Base-by-base conservation (phyloP, 768 basidiomycete species). In the Daedaleopsis sinensis region DNA sequence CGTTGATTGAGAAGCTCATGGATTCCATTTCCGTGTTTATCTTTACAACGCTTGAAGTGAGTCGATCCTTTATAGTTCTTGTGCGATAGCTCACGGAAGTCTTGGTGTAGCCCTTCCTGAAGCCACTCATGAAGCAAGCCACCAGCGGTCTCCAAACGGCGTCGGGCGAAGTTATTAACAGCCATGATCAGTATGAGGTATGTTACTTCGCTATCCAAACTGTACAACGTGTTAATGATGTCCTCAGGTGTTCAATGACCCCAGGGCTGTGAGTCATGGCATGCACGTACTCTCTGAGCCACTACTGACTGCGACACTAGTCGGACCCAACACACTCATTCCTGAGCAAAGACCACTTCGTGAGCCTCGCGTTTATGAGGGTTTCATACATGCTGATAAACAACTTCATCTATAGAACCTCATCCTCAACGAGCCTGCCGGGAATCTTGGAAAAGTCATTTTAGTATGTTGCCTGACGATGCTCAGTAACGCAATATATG, bases 251-350 rank as follows among this genome's bases (percentile, higher is more conserved):
- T 96, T 94, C 79, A 87, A 95, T 62, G 87, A 94, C 71, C 88
- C 91, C 1, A 77, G 83, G 60, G 89, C 91, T 15, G 89, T 90
- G 66, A 70, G 80, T 80, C 60, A 7, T 59, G 67, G 21, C 53
- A 18, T 50, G 44, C 27, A 27, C 15, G 18, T 16, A 8, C 35
- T 36, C 1, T n/a, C 27, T 6, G 27, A 16, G 13, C 55, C 8
- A 18, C 47, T 10, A 19, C 48, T 57, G 12, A 56, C 15, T 1
- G 21, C 6, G 15, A 27, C 5, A 21, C 48, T 66, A 91, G 86
- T 90, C 88, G 37, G 93, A 95, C 70, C 93, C 93, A 3, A 95
- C 92, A 3, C 92, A 94, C 71, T 93, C 91, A 3, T 91, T 92
- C 79, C 73, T 94, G 73, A 92, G 90, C 71, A 94, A 94, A 76